Evolutionary conservation across 768 basidiomycete genomes (phyloP), one percentile per base, ranked within the genome.

Genomic region (Scleroderma citrinum): DNA sequence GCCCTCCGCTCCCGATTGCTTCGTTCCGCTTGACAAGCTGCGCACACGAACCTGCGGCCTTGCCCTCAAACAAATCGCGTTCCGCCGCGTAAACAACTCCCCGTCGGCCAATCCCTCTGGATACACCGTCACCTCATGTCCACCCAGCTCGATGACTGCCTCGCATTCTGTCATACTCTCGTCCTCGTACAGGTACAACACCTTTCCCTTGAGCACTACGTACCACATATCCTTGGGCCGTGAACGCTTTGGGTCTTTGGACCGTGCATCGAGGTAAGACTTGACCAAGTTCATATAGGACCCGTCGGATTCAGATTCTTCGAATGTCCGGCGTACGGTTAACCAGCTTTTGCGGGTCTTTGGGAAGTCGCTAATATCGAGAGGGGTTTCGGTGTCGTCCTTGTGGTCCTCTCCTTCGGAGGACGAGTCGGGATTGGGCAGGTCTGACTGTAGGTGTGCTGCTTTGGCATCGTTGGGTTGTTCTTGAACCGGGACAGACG

Each of bases 141-240:
- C 74, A 46, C 85, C 76, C 48, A 97, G 71, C 63, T 95, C 88
- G 38, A 98, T 77, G n/a, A 85, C 94, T 3, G 85, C 92, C 61
- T 85, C 86, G 68, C 91, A 93, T 56, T 97, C 94, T 46, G 78
- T 78, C 83, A 90, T 89, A 14, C 73, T 76, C 69, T 96, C 92
- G 67, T 94, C 89, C 66, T 95, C 92, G 69, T 96, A 97, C 19
- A 98, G 72, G 68, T 92, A 97, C 26, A 98, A 70, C 34, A 95
- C 83, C 59, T 82, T 86, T 38, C 87, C 90, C 74, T 97, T 97
- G 64, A 98, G 76, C 7, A 85, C 91, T 46, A 86, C 88, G 64
- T 85, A 96, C 83, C 89, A 96, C 78, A 79, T 85, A 64, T 96
- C 94, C 69, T 91, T 92, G 14, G 92, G 91, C 44, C 87, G 77